A percentile compares a stretch with the other conserved stretches of the same genome.
Evolutionary conservation across 306 rosid species (phyloP).

Genomic region (Cotoneaster glaucophyllus): DNA sequence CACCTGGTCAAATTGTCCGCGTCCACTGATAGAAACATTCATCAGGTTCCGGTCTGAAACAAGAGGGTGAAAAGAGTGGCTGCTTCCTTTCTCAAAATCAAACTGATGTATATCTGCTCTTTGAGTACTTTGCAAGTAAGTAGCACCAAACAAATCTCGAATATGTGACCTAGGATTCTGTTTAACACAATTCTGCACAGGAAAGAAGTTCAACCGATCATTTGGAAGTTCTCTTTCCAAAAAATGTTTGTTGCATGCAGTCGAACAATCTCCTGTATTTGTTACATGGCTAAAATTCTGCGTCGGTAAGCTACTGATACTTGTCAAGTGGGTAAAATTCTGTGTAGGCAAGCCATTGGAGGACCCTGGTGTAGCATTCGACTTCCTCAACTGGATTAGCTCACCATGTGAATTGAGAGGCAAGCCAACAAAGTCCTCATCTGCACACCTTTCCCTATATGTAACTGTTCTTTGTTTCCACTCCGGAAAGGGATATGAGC

Average conservation of each 20-base stretch:
- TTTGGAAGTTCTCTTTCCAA: constrained; percentile 40
- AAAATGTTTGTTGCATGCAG: constrained; percentile 33
- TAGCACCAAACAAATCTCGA: constrained; percentile 51
- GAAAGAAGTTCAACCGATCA: constrained; percentile 40
- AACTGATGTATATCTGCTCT: constrained; percentile 41
- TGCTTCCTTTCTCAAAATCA: constrained; percentile 37
- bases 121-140: constrained; percentile 38
- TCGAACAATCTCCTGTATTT: constrained; percentile 34
- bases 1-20: constrained; percentile 33
- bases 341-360: constrained; percentile 35
- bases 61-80: constrained; percentile 29
- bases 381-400: constrained; percentile 57
- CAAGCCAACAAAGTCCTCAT: constrained; percentile 54
- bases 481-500: constrained; percentile 29
- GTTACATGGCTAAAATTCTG: constrained; percentile 23
- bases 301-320: constrained; percentile 29
- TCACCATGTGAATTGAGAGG: constrained; percentile 97
- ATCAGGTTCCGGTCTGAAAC: constrained; percentile 34
- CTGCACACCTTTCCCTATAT: constrained; percentile 29
- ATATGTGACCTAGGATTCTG: constrained; percentile 28
- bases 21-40: constrained; percentile 33
- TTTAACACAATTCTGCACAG: constrained; percentile 24
- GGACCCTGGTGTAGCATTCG: constrained; percentile 30
- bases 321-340: background rate
- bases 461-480: constrained; percentile 42